Evolutionary conservation across 139 green algal species (phyloP).

Genomic region (Chlorella vulgaris): DNA sequence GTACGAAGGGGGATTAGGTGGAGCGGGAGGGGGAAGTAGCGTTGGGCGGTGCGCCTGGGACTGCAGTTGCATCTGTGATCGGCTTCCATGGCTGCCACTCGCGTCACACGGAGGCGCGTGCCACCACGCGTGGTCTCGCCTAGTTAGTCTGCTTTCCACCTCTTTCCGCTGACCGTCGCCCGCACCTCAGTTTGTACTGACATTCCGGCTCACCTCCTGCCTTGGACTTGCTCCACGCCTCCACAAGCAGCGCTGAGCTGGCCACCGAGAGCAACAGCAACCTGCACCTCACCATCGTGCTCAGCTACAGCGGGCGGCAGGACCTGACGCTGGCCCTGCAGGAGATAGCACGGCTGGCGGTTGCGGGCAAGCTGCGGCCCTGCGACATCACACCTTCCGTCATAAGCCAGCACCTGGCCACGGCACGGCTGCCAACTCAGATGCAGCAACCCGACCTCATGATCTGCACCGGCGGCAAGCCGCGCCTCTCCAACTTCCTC

Average conservation of each 20-base stretch:
- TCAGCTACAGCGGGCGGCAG: slow-evolving; percentile 68
- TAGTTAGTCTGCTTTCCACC: too few species aligned
- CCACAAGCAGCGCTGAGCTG: slow-evolving; percentile 45
- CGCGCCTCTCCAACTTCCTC: slow-evolving; percentile 76
- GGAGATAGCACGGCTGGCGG: slow-evolving; percentile 37
- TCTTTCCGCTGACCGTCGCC: too few species aligned
- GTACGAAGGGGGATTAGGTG: too few species aligned
- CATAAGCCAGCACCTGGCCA: slow-evolving; percentile 31
- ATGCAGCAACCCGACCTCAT: slow-evolving; percentile 68
- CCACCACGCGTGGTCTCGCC: too few species aligned
- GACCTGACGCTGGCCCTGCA: slow-evolving; percentile 60
- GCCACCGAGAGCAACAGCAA: slow-evolving; percentile 48
- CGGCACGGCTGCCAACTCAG: neutral
- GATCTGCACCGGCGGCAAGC: slow-evolving; percentile 71
- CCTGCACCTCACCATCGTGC: slow-evolving; percentile 59
- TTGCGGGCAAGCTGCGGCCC: slow-evolving; percentile 42
- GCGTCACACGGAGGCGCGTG: too few species aligned
- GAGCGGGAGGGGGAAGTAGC: too few species aligned
- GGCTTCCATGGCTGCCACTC: too few species aligned
- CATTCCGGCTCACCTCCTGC: neutral
- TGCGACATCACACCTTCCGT: slow-evolving; percentile 21
- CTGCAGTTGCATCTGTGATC: too few species aligned
- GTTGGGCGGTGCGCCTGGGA: too few species aligned
- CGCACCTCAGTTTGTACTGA: too few species aligned
- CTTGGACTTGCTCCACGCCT: neutral